These are phyloP conservation scores for Tilletia horrida DNA, from an alignment of 1,284 basidiomycete species.

Conservation along the genomic window DNA sequence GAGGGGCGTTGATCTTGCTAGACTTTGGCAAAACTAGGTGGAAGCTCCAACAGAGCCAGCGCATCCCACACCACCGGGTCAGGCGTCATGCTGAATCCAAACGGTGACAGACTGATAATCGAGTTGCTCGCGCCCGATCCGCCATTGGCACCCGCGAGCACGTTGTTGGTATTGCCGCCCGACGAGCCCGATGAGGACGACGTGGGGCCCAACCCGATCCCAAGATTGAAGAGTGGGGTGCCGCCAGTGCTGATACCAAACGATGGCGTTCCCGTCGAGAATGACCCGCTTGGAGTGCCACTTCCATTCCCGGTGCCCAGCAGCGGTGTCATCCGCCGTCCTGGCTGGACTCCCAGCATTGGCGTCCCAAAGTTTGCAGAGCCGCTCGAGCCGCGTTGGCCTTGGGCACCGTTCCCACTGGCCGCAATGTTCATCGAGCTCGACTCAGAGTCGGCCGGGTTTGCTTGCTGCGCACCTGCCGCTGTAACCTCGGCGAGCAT, in stretches of 20 bases:
- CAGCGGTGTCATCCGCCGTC: slow-evolving; percentile 9
- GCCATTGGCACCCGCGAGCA: neutral
- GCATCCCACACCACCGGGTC: slow-evolving; percentile 15
- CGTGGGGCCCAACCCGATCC: neutral
- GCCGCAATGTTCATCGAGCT: neutral
- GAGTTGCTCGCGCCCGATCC: neutral
- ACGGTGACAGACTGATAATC: slow-evolving; percentile 15
- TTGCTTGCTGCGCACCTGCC: too few species aligned
- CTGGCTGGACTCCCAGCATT: neutral
- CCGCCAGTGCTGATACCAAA: neutral
- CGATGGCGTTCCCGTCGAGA: slow-evolving; percentile 6
- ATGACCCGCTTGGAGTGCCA: neutral
- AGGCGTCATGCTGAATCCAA: slow-evolving; percentile 18
- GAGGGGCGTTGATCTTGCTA: too few species aligned
- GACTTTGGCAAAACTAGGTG: slow-evolving; percentile 12
- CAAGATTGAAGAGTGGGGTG: neutral
- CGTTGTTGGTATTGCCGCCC: neutral
- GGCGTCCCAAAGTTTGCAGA: neutral
- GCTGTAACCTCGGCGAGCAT: slow-evolving; percentile 12
- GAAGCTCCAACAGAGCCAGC: slow-evolving; percentile 1
- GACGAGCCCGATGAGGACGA: slow-evolving; percentile 2
- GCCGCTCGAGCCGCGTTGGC: too few species aligned
- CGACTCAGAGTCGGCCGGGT: neutral
- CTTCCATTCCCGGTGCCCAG: slow-evolving; percentile 1
- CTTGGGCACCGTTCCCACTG: neutral